phyloP scores from a whole-genome alignment of 192 early-diverging fungal genomes.

The Fimicolochytrium jonesii region DNA sequence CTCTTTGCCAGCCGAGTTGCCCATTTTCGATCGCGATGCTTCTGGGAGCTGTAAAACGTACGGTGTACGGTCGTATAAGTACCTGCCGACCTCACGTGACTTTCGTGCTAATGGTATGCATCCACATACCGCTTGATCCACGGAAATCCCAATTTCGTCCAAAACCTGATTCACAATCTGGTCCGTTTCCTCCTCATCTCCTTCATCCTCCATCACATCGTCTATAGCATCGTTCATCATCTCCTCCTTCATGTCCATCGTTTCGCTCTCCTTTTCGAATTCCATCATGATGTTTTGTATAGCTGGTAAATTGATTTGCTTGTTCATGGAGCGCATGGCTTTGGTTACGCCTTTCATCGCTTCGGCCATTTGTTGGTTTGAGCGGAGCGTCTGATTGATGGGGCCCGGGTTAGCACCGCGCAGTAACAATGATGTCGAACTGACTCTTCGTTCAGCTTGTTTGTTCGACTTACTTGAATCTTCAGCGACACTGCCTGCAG shows the following conservation, averaged over 20 bases:
- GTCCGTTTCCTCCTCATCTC: constrained; percentile 89
- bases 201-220: constrained; percentile 89
- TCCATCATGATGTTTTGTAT: constrained; percentile 97
- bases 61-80: not conserved
- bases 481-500: constrained; percentile 85
- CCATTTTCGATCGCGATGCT: constrained; percentile 1
- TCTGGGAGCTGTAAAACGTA: constrained; percentile 7
- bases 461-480: constrained; percentile 66
- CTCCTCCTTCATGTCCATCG: constrained; percentile 99
- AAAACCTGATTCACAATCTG: constrained; percentile 89
- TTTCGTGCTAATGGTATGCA: too few species aligned
- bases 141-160: constrained; percentile 90
- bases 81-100: not conserved
- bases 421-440: too few species aligned
- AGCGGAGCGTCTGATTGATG: constrained; percentile 71
- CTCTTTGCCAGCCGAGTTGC: constrained; percentile 4
- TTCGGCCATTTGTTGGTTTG: constrained; percentile 93
- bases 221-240: constrained; percentile 98
- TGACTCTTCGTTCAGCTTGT: not conserved
- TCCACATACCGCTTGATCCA: constrained; percentile 71
- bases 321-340: constrained; percentile 98
- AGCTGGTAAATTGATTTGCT: constrained; percentile 86
- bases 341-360: constrained; percentile 94
- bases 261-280: constrained; percentile 89
- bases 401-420: too few species aligned